Evolutionary conservation across 208 protist species (phyloP).

Genomic region (Leishmania amazonensis): DNA sequence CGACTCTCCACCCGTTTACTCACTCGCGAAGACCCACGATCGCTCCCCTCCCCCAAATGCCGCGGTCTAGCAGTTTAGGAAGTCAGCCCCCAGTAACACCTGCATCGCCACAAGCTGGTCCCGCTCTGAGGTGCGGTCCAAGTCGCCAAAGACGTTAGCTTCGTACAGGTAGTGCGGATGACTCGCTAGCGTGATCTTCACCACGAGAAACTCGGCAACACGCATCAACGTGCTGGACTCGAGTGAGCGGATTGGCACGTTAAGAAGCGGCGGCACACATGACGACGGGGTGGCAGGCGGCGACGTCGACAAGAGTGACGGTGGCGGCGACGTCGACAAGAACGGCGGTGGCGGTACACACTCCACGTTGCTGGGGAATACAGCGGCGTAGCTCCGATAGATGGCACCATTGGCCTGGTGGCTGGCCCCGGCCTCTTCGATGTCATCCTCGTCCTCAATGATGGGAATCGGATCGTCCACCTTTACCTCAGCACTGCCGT

Average conservation of each 20-base stretch:
- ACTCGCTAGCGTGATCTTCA: slow-evolving; percentile 34
- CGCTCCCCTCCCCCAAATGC: not conserved
- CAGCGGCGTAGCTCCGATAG: slow-evolving; percentile 26
- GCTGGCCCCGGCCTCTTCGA: not conserved
- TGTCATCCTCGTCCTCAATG: not conserved
- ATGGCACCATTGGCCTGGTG: not conserved
- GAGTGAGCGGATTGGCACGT: slow-evolving; percentile 38
- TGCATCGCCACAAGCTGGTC: slow-evolving; percentile 45
- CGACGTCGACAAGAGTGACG: not conserved
- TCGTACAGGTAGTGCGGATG: slow-evolving; percentile 25
- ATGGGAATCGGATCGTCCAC: not conserved
- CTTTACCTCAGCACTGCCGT: no score
- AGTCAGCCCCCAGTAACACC: slow-evolving; percentile 50
- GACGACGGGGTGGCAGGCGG: not conserved
- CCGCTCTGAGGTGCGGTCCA: slow-evolving; percentile 32
- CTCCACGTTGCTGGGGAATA: slow-evolving; percentile 13
- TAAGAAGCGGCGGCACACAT: slow-evolving; percentile 11
- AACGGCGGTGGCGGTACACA: slow-evolving; percentile 16
- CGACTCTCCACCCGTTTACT: not conserved
- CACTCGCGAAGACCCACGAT: not conserved
- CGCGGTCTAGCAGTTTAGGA: slow-evolving; percentile 35
- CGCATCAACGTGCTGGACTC: slow-evolving; percentile 40
- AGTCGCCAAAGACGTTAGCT: slow-evolving; percentile 35
- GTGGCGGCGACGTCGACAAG: not conserved
- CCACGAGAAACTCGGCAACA: slow-evolving; percentile 48